Conservation (phyloP, 768 basidiomycete species). For the Russula ochroleuca region DNA sequence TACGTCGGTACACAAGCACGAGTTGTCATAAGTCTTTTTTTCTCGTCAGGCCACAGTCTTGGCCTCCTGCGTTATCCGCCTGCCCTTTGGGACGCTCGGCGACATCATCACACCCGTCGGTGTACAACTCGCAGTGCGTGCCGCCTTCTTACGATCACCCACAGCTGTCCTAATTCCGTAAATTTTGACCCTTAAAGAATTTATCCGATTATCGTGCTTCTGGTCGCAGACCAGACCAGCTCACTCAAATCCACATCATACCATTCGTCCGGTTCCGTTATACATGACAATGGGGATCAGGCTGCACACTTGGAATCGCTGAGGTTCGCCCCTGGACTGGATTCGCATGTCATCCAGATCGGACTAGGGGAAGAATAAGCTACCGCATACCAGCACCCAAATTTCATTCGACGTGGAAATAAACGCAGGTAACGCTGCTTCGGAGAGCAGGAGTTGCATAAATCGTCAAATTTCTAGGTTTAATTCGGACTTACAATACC, state of each 20-base stretch:
- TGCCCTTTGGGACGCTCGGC: background rate
- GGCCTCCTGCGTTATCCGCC: background rate
- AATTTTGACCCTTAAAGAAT: slow-evolving; percentile 4
- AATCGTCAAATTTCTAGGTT: background rate
- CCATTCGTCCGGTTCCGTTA: background rate
- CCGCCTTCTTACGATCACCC: background rate
- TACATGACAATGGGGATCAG: background rate
- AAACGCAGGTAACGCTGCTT: background rate
- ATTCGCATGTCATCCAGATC: background rate
- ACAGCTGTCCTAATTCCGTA: background rate
- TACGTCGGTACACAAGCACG: background rate
- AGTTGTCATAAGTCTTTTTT: background rate
- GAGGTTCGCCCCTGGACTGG: background rate
- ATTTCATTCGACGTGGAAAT: background rate
- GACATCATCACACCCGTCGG: background rate
- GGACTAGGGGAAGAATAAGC: background rate
- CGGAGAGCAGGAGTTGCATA: background rate
- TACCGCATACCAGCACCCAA: background rate
- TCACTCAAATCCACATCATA: background rate
- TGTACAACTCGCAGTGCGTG: slow-evolving; percentile 13
- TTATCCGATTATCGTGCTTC: slow-evolving; percentile 10
- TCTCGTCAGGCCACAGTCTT: background rate
- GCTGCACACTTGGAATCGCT: background rate
- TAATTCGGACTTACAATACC: background rate
- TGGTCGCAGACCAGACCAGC: background rate